Base-by-base conservation (phyloP, 352 stramenopile species). In the Phytophthora hibernalis region DNA sequence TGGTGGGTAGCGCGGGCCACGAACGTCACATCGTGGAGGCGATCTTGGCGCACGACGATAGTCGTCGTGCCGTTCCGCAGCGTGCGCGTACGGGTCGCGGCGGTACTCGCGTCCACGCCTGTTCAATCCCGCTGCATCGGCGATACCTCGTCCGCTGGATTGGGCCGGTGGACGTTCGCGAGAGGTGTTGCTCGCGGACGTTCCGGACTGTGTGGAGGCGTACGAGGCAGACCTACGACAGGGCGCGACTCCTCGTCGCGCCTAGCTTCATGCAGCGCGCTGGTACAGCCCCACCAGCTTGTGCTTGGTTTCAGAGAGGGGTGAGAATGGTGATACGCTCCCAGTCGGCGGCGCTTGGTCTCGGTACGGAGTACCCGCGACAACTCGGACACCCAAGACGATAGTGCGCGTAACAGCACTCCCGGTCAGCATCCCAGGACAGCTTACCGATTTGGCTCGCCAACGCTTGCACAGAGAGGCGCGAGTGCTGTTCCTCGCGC, bases 211-310 rank as follows among this genome's bases (percentile, higher is more conserved):
- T 9, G 45, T 64, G 31, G 16, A 22, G 21, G 45, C 33, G 35
- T 56, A 67, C 12, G 42, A 67, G 49, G 58, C 57, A 43, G 35
- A 18, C 37, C 37, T 65, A 9, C 13, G 3, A 45, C 7, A 22
- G 6, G 49, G 33, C 50, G 33, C 50, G 16, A 15, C 45, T 12
- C 31, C 40, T 7, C 33, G 18, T 24, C 43, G 42, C 49, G 40
- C 38, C 40, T 48, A 49, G 53, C 44, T 15, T 48, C 21, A 38
- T 37, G 4, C 12, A 59, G 16, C 8, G 21, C 20, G 3, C 7
- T 18, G 22, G 15, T 30, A 59, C 5, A 21, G 22, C 15, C 52
- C 37, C n/a, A 59, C n/a, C 52, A 56, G n/a, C 10, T 15, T 3
- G 2, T 20, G 7, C 33, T 56, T 18, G 9, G 49, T 15, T 22